Conservation (phyloP, 2,329 filamentous ascomycete species). For the Ceratocystis albifundus region DNA sequence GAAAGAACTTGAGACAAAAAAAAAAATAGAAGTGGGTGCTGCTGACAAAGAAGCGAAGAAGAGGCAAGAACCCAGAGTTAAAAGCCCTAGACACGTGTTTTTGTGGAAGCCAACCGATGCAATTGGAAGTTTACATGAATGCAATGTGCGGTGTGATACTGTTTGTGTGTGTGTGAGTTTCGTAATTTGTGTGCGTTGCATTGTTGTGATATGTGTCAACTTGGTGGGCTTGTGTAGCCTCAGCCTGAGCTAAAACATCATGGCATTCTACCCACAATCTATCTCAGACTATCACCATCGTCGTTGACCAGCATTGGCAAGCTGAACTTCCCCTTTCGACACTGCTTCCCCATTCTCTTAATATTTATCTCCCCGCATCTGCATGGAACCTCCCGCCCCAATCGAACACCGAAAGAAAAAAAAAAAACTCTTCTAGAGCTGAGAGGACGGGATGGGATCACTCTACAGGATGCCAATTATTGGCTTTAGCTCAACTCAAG, state of each 20-base stretch:
- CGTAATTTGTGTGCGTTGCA: neutral
- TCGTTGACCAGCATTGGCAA: neutral
- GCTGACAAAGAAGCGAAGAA: neutral
- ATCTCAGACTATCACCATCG: neutral
- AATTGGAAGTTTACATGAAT: no score
- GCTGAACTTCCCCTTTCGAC: neutral
- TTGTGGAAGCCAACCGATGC: neutral
- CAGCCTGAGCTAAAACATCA: neutral
- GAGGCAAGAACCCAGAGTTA: neutral
- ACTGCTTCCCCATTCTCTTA: no score
- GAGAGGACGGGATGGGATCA: neutral
- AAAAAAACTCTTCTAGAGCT: neutral
- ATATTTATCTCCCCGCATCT: neutral
- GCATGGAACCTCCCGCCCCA: neutral
- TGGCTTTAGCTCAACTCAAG: neutral
- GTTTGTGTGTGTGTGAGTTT: neutral
- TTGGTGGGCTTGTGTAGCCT: neutral
- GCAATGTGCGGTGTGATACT: no score
- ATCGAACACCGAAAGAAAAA: neutral
- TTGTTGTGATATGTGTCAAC: neutral
- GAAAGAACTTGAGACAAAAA: neutral
- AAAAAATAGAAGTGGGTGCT: neutral
- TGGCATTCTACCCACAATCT: neutral
- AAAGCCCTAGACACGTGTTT: neutral
- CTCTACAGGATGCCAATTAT: neutral